A percentile compares a stretch with the other conserved stretches of the same genome.
Conservation (phyloP, 768 basidiomycete species). For the Xerocomus brunneocitrinus region DNA sequence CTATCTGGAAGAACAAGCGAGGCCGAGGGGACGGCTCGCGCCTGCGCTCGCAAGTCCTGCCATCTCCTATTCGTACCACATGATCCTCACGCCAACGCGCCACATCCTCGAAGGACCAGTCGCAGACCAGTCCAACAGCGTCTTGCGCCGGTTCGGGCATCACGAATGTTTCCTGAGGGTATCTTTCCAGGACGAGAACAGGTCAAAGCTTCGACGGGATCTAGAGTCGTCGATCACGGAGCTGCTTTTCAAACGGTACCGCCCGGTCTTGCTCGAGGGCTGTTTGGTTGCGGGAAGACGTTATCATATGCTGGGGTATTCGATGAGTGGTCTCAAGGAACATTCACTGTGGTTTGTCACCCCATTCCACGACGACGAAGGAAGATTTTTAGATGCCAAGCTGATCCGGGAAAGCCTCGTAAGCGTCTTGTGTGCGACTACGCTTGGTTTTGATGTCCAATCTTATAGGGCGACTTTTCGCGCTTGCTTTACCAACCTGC, state of each 20-base stretch:
- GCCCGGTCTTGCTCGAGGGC: constrained; percentile 31
- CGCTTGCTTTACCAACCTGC: constrained; percentile 38
- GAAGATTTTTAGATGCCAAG: constrained; percentile 19
- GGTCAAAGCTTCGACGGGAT: constrained; percentile 35
- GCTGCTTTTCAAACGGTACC: constrained; percentile 33
- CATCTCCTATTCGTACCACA: constrained; percentile 33
- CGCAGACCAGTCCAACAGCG: constrained; percentile 35
- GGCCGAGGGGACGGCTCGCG: constrained; percentile 23
- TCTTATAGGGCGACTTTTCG: constrained; percentile 38
- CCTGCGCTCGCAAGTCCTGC: constrained; percentile 15
- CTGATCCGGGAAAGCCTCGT: constrained; percentile 35
- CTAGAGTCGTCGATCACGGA: constrained; percentile 27
- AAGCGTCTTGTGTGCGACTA: constrained; percentile 1
- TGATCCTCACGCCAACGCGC: constrained; percentile 38
- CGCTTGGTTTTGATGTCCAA: neutral
- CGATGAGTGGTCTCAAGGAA: constrained; percentile 48
- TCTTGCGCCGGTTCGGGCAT: constrained; percentile 34
- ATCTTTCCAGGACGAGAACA: constrained; percentile 45
- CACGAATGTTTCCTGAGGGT: constrained; percentile 45
- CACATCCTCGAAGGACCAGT: constrained; percentile 38
- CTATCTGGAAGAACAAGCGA: constrained; percentile 23
- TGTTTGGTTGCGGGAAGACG: constrained; percentile 39
- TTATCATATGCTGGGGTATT: constrained; percentile 48
- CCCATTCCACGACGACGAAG: constrained; percentile 34
- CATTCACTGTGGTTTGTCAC: constrained; percentile 48